A percentile compares a stretch with the other conserved stretches of the same genome.
Conservation (phyloP, 225 moss, liverwort and hornwort genomes). For the Pleurozium schreberi region DNA sequence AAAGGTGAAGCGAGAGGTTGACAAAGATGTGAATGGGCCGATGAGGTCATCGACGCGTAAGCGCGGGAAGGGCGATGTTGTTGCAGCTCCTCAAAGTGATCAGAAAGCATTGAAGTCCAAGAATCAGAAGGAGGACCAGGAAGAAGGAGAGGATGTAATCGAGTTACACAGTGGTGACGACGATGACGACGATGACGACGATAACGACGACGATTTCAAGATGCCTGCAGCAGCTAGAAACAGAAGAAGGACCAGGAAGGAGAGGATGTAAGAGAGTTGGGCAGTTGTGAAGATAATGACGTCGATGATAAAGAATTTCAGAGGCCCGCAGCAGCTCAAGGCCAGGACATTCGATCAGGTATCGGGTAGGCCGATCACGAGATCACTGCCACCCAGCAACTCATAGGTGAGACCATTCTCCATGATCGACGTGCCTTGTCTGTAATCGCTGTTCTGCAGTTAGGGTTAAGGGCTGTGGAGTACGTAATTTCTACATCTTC, state of each 20-base stretch:
- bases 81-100: background rate
- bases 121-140: background rate
- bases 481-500: background rate
- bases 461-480: background rate
- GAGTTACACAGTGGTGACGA: background rate
- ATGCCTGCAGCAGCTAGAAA: background rate
- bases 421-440: background rate
- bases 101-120: background rate
- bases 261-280: background rate
- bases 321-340: background rate
- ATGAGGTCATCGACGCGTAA: constrained; percentile 5
- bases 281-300: background rate
- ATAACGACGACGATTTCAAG: background rate
- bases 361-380: background rate
- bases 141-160: background rate
- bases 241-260: background rate
- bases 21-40: background rate
- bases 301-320: background rate
- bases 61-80: background rate
- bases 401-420: background rate
- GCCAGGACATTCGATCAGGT: background rate
- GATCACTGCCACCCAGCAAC: background rate
- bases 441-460: background rate
- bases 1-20: background rate
- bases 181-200: background rate